Evolutionary conservation across 225 moss, liverwort and hornwort species (phyloP).

Genomic region (Physcomitrium patens): DNA sequence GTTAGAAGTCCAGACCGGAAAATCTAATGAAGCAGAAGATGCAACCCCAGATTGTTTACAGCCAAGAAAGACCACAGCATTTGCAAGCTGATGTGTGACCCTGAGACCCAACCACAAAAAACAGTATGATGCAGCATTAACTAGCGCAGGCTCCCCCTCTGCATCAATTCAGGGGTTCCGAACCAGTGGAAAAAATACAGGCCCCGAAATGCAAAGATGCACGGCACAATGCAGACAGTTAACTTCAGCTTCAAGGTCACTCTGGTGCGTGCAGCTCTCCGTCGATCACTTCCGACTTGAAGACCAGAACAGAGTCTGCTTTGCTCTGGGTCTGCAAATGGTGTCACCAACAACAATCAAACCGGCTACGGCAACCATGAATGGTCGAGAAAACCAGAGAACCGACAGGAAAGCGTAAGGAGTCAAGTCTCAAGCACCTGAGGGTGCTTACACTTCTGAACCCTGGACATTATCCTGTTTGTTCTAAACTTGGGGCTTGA

Average conservation of each 20-base stretch:
- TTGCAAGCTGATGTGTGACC: background rate
- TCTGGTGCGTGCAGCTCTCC: slow-evolving; percentile 33
- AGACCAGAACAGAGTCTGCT: slow-evolving; percentile 31
- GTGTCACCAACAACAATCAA: slow-evolving; percentile 16
- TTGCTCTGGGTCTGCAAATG: slow-evolving; percentile 28
- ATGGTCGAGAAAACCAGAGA: slow-evolving; percentile 14
- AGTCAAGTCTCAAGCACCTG: slow-evolving; percentile 13
- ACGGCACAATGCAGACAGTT: slow-evolving; percentile 27
- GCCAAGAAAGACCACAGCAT: slow-evolving; percentile 2
- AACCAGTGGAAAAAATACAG: slow-evolving; percentile 33
- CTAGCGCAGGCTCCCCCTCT: slow-evolving; percentile 31
- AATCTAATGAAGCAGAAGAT: no score
- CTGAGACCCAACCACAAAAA: background rate
- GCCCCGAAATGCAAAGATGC: slow-evolving; percentile 18
- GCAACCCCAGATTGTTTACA: slow-evolving; percentile 1
- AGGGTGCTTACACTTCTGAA: slow-evolving; percentile 5
- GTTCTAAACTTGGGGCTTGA: slow-evolving; percentile 22
- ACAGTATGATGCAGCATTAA: slow-evolving; percentile 14
- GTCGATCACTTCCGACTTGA: slow-evolving; percentile 30
- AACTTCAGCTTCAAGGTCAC: slow-evolving; percentile 28
- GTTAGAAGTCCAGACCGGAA: no score
- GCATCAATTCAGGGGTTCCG: slow-evolving; percentile 30
- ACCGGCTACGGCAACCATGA: slow-evolving; percentile 31
- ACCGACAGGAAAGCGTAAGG: slow-evolving; percentile 22
- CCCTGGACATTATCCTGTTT: slow-evolving; percentile 22